phyloP scores from a whole-genome alignment of 495 filamentous ascomycete genomes.

The Hyaloscypha hepaticicola region DNA sequence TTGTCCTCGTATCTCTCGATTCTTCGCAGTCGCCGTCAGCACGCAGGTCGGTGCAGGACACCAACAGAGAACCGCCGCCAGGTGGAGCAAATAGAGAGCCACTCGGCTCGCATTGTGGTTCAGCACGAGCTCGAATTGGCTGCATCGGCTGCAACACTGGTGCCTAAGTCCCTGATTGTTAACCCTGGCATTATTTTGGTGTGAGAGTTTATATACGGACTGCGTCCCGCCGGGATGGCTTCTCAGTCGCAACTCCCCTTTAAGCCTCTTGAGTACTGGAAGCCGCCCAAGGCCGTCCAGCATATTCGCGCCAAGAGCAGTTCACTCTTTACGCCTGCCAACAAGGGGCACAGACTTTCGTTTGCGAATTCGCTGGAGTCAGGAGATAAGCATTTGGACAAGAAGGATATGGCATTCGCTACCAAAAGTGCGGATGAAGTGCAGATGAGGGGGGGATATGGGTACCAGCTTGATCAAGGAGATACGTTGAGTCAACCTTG shows the following conservation, averaged over 20 bases:
- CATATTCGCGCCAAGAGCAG: slow-evolving; percentile 24
- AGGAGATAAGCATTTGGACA: background rate
- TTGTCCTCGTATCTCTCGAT: background rate
- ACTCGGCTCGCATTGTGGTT: background rate
- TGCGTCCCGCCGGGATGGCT: background rate
- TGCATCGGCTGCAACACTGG: background rate
- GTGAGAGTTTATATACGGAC: slow-evolving; percentile 1
- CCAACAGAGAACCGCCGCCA: background rate
- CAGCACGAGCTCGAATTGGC: background rate
- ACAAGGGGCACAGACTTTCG: slow-evolving; percentile 9
- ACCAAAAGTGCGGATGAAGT: background rate
- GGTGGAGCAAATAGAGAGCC: background rate
- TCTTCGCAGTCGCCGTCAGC: background rate
- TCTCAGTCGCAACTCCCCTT: slow-evolving; percentile 9
- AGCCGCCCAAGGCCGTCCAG: slow-evolving; percentile 27
- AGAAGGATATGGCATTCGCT: slow-evolving; percentile 20
- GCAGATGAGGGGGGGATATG: background rate
- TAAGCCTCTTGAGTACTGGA: slow-evolving; percentile 32
- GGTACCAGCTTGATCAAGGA: slow-evolving; percentile 22
- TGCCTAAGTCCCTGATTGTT: background rate
- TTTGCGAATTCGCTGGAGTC: slow-evolving; percentile 5
- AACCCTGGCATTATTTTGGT: background rate
- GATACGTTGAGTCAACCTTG: slow-evolving; percentile 30
- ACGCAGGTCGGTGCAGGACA: background rate
- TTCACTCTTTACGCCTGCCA: slow-evolving; percentile 5